Evolutionary conservation across 139 green algal genomes (phyloP).

Genomic region (Chlamydomonas eustigma): DNA sequence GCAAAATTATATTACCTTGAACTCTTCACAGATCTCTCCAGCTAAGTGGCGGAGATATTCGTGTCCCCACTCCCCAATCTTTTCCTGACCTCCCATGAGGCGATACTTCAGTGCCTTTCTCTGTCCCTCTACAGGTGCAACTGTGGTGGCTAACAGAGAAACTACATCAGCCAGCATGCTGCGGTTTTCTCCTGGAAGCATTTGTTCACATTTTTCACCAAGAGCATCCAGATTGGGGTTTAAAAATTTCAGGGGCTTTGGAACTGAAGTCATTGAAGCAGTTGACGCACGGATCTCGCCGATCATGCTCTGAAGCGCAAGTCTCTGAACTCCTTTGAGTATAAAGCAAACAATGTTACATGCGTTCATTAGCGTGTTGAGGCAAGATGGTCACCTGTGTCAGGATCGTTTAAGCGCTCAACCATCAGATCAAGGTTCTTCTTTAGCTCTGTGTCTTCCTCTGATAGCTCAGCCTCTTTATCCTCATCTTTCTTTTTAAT

Average conservation of each 20-base stretch:
- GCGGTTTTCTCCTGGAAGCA: constrained; percentile 45
- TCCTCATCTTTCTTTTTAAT: constrained; percentile 21
- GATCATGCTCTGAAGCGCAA: constrained; percentile 68
- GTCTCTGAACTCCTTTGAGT: constrained; percentile 57
- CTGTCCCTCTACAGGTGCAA: constrained; percentile 54
- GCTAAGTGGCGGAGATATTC: constrained; percentile 95
- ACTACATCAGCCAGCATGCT: constrained; percentile 87
- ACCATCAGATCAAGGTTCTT: constrained; percentile 89
- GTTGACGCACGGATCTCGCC: constrained; percentile 81
- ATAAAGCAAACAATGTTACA: neutral
- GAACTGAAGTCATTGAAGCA: constrained; percentile 95
- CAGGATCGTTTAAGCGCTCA: constrained; percentile 54
- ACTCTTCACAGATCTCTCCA: constrained; percentile 84
- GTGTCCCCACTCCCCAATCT: constrained; percentile 83
- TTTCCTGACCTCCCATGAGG: constrained; percentile 35
- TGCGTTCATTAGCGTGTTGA: neutral
- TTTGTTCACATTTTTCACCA: constrained; percentile 53
- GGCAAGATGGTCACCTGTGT: constrained; percentile 11
- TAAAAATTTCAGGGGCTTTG: constrained; percentile 99
- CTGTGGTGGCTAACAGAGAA: constrained; percentile 92
- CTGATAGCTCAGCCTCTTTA: constrained; percentile 50
- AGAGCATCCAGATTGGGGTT: constrained; percentile 77
- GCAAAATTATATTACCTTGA: constrained; percentile 16
- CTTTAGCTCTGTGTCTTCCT: constrained; percentile 91
- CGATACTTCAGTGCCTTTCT: constrained; percentile 83